A percentile compares a stretch with the other conserved stretches of the same genome.
phyloP scores from a whole-genome alignment of 2,329 filamentous ascomycete genomes.

The Aspergillus pseudotamarii region DNA sequence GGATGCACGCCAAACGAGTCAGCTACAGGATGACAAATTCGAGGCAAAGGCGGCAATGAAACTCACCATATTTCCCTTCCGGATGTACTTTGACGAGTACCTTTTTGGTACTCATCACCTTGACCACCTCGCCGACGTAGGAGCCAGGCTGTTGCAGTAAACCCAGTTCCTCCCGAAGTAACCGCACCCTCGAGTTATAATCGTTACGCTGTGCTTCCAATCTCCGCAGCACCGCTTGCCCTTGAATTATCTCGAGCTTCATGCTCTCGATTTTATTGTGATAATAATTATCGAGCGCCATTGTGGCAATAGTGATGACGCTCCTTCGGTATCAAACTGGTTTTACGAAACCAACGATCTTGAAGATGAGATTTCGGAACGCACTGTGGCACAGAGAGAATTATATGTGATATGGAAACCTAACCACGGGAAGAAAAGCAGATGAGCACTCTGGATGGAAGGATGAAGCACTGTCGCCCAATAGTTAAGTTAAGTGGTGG shows the following conservation, averaged over 20 bases:
- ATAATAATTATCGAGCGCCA: constrained; percentile 99
- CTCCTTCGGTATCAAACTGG: constrained; percentile 20
- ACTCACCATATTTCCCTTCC: constrained; percentile 90
- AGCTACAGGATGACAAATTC: constrained; percentile 7
- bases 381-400: too few relatives aligned
- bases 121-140: constrained; percentile 99
- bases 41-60: constrained; percentile 48
- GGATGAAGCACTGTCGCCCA: constrained; percentile 6
- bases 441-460: neutral
- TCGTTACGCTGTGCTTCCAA: constrained; percentile 98
- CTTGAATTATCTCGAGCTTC: constrained; percentile 99
- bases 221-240: constrained; percentile 89
- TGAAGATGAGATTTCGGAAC: neutral
- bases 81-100: constrained; percentile 98
- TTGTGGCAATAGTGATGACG: constrained; percentile 56
- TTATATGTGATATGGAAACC: neutral
- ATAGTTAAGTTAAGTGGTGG: neutral
- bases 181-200: constrained; percentile 95
- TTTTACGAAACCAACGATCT: neutral
- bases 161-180: constrained; percentile 92
- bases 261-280: constrained; percentile 99
- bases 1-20: constrained; percentile 8
- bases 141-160: constrained; percentile 95
- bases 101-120: constrained; percentile 99
- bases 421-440: neutral